These are phyloP conservation scores for Chernovozyma sophiae-reginae DNA, from an alignment of 1,139 yeast species.

Conservation along the genomic window DNA sequence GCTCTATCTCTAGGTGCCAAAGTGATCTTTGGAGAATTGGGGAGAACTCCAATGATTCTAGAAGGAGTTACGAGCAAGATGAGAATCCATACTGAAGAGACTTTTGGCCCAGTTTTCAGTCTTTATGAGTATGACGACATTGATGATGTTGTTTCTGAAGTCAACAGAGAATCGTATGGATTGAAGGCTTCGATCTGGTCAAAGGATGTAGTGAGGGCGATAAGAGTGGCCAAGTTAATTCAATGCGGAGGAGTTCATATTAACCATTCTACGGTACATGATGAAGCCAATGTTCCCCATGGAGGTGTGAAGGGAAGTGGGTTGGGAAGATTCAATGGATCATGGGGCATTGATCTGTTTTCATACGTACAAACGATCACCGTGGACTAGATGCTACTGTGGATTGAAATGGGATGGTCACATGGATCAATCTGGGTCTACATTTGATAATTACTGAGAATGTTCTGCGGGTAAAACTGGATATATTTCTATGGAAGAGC, in stretches of 20 bases:
- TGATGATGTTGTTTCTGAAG: conserved; percentile 21
- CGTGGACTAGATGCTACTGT: conserved; percentile 11
- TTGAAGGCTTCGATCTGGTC: conserved; percentile 58
- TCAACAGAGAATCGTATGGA: conserved; percentile 38
- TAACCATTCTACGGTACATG: conserved; percentile 45
- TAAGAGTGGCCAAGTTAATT: conserved; percentile 30
- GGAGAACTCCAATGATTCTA: conserved; percentile 30
- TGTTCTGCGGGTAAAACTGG: no score
- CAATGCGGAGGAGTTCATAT: conserved; percentile 51
- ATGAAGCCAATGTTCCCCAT: conserved; percentile 50
- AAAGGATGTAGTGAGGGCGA: conserved; percentile 34
- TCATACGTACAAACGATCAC: conserved; percentile 36
- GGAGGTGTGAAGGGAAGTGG: conserved; percentile 56
- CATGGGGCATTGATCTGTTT: conserved; percentile 50
- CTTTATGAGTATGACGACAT: conserved; percentile 30
- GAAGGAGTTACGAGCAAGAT: conserved; percentile 29
- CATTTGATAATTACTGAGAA: no score
- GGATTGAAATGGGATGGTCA: no score
- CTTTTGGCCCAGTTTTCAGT: conserved; percentile 48
- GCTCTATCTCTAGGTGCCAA: conserved; percentile 43
- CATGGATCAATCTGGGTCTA: no score
- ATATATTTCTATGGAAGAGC: no score
- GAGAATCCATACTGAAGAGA: conserved; percentile 32
- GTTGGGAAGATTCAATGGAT: conserved; percentile 46
- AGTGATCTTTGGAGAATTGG: conserved; percentile 20